These are phyloP conservation scores for Cyanidium caldarium DNA, from an alignment of 23 red algal species.

Conservation along the genomic window DNA sequence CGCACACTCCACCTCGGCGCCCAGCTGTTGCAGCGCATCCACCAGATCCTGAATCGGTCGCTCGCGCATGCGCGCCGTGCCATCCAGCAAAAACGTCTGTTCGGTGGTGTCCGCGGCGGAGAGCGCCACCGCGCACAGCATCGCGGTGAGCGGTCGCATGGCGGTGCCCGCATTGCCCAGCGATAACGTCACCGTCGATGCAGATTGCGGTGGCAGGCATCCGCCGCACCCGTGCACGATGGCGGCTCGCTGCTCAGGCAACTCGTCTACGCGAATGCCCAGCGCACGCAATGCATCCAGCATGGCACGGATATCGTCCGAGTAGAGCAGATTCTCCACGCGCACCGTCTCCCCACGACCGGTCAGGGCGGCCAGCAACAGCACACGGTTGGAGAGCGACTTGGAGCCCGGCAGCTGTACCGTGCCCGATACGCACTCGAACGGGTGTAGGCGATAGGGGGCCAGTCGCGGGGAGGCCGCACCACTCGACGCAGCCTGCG, in stretches of 20 bases:
- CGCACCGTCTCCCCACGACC: neutral
- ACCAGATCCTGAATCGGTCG: constrained; percentile 79
- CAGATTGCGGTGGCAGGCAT: neutral
- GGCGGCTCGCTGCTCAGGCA: neutral
- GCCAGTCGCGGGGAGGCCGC: no score
- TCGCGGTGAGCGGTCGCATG: constrained; percentile 89
- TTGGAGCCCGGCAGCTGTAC: constrained; percentile 79
- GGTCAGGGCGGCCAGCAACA: constrained; percentile 84
- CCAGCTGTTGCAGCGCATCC: constrained; percentile 65
- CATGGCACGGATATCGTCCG: constrained; percentile 86
- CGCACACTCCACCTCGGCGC: constrained; percentile 46
- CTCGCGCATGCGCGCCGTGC: constrained; percentile 77
- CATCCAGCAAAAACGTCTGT: constrained; percentile 55
- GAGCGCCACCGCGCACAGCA: constrained; percentile 21
- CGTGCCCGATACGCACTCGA: neutral
- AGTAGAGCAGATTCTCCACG: constrained; percentile 67
- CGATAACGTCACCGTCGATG: constrained; percentile 23
- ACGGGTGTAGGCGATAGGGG: neutral
- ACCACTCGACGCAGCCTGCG: no score
- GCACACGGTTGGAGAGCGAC: constrained; percentile 80
- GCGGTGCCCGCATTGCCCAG: constrained; percentile 96
- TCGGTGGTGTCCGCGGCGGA: neutral
- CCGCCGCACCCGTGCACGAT: neutral
- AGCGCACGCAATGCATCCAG: constrained; percentile 47
- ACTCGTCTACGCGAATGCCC: constrained; percentile 22